Conservation (phyloP, 768 basidiomycete genomes). For the Russula sp. region DNA sequence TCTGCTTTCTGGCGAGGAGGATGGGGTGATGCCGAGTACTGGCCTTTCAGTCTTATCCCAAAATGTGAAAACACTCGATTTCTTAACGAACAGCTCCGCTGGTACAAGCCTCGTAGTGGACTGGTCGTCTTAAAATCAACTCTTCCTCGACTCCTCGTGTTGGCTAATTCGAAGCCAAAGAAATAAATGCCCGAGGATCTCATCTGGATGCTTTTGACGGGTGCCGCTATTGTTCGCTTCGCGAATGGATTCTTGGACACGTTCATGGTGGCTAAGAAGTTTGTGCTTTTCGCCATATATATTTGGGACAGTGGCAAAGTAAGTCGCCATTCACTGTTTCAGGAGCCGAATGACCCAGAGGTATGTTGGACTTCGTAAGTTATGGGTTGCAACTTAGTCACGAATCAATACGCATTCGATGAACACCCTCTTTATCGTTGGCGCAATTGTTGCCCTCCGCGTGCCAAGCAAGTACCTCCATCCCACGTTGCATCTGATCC, state of each 20-base stretch:
- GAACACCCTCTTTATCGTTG: too few relatives aligned
- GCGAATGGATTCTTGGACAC: slow-evolving; percentile 10
- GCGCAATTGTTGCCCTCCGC: too few relatives aligned
- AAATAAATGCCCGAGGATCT: neutral
- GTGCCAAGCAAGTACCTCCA: too few relatives aligned
- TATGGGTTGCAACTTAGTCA: too few relatives aligned
- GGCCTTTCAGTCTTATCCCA: too few relatives aligned
- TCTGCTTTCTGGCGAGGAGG: slow-evolving; percentile 24
- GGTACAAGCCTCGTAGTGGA: too few relatives aligned
- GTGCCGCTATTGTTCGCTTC: neutral
- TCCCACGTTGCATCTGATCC: too few relatives aligned
- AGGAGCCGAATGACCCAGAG: too few relatives aligned
- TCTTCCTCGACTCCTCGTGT: neutral
- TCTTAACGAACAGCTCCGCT: too few relatives aligned
- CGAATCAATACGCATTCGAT: too few relatives aligned
- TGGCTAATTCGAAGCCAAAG: neutral
- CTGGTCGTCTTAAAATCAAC: neutral
- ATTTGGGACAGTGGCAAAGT: neutral
- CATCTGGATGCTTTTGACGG: neutral
- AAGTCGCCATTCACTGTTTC: neutral
- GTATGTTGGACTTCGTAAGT: neutral
- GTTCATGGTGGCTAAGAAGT: slow-evolving; percentile 29
- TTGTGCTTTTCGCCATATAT: neutral
- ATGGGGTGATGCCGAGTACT: slow-evolving; percentile 46
- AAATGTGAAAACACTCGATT: too few relatives aligned